phyloP scores from a whole-genome alignment of 2,329 filamentous ascomycete genomes.

The Penicillium sp. region DNA sequence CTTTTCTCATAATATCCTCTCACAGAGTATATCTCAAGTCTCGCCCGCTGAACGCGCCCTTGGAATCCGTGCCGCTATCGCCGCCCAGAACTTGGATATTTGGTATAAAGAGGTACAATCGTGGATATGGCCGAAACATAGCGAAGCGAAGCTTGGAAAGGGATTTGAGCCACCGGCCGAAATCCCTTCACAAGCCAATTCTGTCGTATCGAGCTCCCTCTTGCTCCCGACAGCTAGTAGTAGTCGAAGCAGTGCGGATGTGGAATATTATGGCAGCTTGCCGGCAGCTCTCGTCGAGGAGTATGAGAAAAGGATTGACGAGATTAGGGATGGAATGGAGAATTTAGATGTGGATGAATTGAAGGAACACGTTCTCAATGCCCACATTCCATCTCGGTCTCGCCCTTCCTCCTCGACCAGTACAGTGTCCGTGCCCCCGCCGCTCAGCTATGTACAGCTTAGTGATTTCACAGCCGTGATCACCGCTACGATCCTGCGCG shows the following conservation, averaged over 20 bases:
- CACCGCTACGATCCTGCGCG: conserved; percentile 87
- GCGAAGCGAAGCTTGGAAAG: conserved; percentile 43
- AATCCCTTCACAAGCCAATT: neutral
- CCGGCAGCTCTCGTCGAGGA: conserved; percentile 63
- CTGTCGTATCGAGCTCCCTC: conserved; percentile 2
- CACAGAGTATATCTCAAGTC: conserved; percentile 58
- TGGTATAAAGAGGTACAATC: conserved; percentile 63
- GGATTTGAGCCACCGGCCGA: conserved; percentile 45
- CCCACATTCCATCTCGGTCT: conserved; percentile 70
- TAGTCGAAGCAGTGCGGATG: conserved; percentile 10
- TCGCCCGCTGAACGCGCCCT: conserved; percentile 61
- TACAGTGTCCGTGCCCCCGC: conserved; percentile 47
- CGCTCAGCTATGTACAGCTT: conserved; percentile 66
- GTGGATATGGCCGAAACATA: conserved; percentile 60
- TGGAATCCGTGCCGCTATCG: conserved; percentile 62
- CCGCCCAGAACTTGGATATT: conserved; percentile 60
- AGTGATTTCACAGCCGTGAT: conserved; percentile 89
- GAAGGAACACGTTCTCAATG: conserved; percentile 82
- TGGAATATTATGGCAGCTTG: conserved; percentile 71
- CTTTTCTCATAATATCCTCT: conserved; percentile 45
- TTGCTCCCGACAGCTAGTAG: conserved; percentile 20
- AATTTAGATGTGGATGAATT: conserved; percentile 67
- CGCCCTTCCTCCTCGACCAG: conserved; percentile 54
- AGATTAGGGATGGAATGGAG: conserved; percentile 62
- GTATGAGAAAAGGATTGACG: conserved; percentile 74